Evolutionary conservation across 345 rosid genomes (phyloP).

Genomic region (Corchorus capsularis): DNA sequence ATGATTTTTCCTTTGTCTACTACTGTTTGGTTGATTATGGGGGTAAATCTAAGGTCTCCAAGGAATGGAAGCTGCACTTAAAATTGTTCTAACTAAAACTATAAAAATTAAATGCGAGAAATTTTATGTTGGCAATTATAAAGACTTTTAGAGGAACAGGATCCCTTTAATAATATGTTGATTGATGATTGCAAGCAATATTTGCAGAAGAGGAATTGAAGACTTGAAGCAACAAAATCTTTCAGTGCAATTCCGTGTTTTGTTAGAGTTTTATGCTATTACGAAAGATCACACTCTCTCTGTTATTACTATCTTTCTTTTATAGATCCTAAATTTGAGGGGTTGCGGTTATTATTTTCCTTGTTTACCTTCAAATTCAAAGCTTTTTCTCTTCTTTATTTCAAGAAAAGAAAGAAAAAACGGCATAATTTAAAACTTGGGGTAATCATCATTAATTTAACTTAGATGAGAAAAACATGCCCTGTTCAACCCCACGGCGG

Average conservation of each 20-base stretch:
- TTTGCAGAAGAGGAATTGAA: neutral
- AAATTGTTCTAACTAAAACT: too few relatives aligned
- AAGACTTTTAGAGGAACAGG: too few relatives aligned
- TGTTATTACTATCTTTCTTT: neutral
- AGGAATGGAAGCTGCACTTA: too few relatives aligned
- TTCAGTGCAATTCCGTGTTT: neutral
- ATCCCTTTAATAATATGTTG: too few relatives aligned
- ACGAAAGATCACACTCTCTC: neutral
- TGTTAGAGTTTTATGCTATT: neutral
- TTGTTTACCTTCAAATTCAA: neutral
- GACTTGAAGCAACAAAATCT: slow-evolving; percentile 11
- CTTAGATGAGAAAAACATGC: neutral
- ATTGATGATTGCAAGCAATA: slow-evolving; percentile 14
- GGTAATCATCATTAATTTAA: neutral
- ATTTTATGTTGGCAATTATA: too few relatives aligned
- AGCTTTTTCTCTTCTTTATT: neutral
- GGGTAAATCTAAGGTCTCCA: too few relatives aligned
- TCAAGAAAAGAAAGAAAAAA: too few relatives aligned
- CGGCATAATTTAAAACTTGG: neutral
- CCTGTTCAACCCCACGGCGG: neutral
- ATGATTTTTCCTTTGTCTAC: too few relatives aligned
- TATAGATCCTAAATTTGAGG: neutral
- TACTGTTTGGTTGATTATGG: too few relatives aligned
- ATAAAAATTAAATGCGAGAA: too few relatives aligned
- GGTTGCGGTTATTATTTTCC: neutral